Percentiles rank a stretch among this genome's conserved stretches.
phyloP scores from a whole-genome alignment of 2,329 filamentous ascomycete genomes.

The Torrubiella hemipterigena region DNA sequence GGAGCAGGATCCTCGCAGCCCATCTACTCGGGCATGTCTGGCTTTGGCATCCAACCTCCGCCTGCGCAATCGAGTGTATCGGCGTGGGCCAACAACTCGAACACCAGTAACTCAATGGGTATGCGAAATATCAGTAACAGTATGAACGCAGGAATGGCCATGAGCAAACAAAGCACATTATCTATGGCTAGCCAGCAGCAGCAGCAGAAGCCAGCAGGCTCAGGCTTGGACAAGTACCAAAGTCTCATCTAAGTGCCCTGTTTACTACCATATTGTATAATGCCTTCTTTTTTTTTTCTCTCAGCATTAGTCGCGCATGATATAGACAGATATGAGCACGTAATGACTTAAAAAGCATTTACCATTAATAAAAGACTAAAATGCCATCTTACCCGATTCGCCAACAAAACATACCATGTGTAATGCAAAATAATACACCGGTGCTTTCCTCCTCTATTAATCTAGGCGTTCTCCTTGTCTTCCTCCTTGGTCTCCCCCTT shows the following conservation, averaged over 20 bases:
- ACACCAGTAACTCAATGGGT: slow-evolving; percentile 9
- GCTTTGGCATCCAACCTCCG: slow-evolving; percentile 36
- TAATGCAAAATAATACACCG: too few relatives aligned
- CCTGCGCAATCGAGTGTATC: slow-evolving; percentile 21
- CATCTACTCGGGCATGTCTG: slow-evolving; percentile 10
- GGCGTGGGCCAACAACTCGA: slow-evolving; percentile 11
- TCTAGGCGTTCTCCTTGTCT: slow-evolving; percentile 1
- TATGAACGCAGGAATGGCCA: slow-evolving; percentile 5
- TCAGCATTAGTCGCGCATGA: too few relatives aligned
- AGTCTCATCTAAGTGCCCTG: slow-evolving; percentile 53
- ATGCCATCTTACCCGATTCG: too few relatives aligned
- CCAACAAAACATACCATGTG: too few relatives aligned
- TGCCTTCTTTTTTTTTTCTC: too few relatives aligned
- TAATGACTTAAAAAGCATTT: not conserved
- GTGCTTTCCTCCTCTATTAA: too few relatives aligned
- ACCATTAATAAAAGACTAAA: too few relatives aligned
- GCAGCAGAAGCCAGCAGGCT: slow-evolving; percentile 19
- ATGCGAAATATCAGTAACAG: slow-evolving; percentile 12
- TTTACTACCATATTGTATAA: too few relatives aligned
- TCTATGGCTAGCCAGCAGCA: slow-evolving; percentile 12
- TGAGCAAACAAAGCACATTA: too few relatives aligned
- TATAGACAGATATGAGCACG: not conserved
- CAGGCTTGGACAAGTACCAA: slow-evolving; percentile 55
- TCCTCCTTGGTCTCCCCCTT: slow-evolving; percentile 5
- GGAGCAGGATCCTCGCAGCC: slow-evolving; percentile 8